Evolutionary conservation across 805 yeast genomes (phyloP), one percentile per base, ranked within the genome.

Genomic region (Metschnikowia colocasiae): DNA sequence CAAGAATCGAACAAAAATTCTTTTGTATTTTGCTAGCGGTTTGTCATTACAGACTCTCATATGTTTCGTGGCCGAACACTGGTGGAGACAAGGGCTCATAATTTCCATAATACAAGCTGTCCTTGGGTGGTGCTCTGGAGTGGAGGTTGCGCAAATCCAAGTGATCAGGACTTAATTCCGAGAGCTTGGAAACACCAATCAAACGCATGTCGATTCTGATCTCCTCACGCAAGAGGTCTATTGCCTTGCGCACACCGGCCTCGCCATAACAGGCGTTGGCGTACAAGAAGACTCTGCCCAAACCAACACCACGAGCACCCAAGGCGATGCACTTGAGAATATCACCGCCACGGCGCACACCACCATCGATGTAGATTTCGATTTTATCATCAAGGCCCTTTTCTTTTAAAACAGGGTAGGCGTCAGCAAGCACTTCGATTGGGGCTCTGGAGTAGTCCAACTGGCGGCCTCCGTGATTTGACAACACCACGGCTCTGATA

Each of bases 401-500:
- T 45, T 70, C 69, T 42, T 68, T 69, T 47, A 82, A 63, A 3
- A 72, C 57, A 6, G 81, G 82, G 73, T 78, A 78, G 2, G 82
- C 77, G 51, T 87, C 96, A 4, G 85, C 86, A 42, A 89, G 68
- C 4, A 86, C 79, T 61, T 83, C 87, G 30, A 89, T 73, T 1
- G 91, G 85, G 0, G 95, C 81, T n/a, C 87, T 76, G 1, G 95
- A 74, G 59, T 80, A 86, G 65, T 89, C 97, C 47, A 89, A 69
- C 65, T 88, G 96, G 51, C 96, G 74, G 35, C 96, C 96, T 50
- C 96, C 96, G 66, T 88, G 96, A 61, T 88, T 89, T 2, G 95
- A 87, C 43, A 88, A 95, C 43, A 83, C 74, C 29, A 82, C 79
- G 4, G 87, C 90, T 32, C 75, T 74, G 39, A 80, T 74, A 0